Conservation (phyloP, 2,329 filamentous ascomycete species). For the Trichoderma gracile region DNA sequence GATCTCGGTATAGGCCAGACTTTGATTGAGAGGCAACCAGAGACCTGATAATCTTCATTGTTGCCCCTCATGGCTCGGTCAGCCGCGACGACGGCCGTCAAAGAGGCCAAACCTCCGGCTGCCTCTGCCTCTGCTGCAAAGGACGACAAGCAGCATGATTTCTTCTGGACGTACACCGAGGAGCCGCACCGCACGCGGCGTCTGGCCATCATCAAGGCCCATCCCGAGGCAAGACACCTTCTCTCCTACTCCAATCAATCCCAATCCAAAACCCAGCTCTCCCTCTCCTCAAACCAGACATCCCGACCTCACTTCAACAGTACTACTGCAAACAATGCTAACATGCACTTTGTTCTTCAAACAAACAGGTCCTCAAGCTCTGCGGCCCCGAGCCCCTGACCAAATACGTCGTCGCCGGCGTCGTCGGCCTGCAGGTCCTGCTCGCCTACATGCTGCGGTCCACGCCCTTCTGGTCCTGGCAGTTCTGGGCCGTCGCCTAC, state of each 20-base stretch:
- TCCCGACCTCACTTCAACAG: not conserved
- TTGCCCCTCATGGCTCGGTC: slow-evolving; percentile 20
- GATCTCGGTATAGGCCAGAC: not conserved
- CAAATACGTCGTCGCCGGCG: slow-evolving; percentile 84
- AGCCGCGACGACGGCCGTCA: slow-evolving; percentile 37
- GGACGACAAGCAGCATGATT: slow-evolving; percentile 50
- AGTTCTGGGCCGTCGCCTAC: slow-evolving; percentile 85
- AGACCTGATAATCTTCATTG: no score
- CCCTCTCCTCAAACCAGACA: not conserved
- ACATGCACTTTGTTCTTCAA: not conserved
- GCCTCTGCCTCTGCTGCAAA: slow-evolving; percentile 27
- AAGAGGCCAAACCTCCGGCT: slow-evolving; percentile 35
- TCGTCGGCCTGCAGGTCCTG: slow-evolving; percentile 78
- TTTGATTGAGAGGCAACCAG: not conserved
- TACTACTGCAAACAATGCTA: not conserved
- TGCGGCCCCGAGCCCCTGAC: slow-evolving; percentile 95
- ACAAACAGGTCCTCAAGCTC: slow-evolving; percentile 80
- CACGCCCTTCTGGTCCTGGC: slow-evolving; percentile 77
- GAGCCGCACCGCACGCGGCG: slow-evolving; percentile 91
- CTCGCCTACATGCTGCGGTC: slow-evolving; percentile 76
- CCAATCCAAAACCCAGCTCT: not conserved
- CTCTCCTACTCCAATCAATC: not conserved
- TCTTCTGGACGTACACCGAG: slow-evolving; percentile 99
- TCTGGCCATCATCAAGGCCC: slow-evolving; percentile 94
- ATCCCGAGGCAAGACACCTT: slow-evolving; percentile 71